Evolutionary conservation across 129 eudicot genomes (phyloP).

Genomic region (Chrysanthemum lavandulifolium): DNA sequence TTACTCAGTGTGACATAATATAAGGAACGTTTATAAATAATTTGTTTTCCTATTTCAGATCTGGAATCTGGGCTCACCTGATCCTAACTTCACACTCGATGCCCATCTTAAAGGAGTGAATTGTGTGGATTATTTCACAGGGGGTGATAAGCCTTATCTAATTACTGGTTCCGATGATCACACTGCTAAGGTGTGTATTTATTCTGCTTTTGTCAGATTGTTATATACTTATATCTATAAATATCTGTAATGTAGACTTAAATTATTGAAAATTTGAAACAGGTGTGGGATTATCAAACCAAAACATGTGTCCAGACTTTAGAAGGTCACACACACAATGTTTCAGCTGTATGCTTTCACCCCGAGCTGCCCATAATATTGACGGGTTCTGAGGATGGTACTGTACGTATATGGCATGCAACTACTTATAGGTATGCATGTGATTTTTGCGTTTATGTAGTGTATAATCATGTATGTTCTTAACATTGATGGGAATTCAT

Average conservation of each 20-base stretch:
- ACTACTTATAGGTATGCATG: constrained; percentile 73
- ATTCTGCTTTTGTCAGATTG: neutral
- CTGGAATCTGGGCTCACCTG: constrained; percentile 98
- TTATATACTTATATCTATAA: no score
- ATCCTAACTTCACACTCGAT: constrained; percentile 90
- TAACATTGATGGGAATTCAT: constrained; percentile 5
- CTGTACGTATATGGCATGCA: constrained; percentile 92
- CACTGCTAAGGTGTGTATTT: constrained; percentile 79
- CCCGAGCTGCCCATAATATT: constrained; percentile 93
- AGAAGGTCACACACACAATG: constrained; percentile 98
- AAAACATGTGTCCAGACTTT: constrained; percentile 90
- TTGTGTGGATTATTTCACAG: constrained; percentile 96
- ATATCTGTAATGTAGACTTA: neutral
- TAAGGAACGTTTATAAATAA: constrained; percentile 2
- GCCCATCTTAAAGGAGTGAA: constrained; percentile 99
- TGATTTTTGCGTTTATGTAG: neutral
- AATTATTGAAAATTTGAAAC: constrained; percentile 33
- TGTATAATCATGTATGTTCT: constrained; percentile 11
- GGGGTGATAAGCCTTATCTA: constrained; percentile 90
- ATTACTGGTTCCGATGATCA: constrained; percentile 97
- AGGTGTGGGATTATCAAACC: constrained; percentile 99
- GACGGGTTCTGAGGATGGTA: constrained; percentile 99
- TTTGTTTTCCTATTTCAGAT: constrained; percentile 44
- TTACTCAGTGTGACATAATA: constrained; percentile 7
- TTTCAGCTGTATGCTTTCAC: constrained; percentile 89